Percentiles rank a stretch among this genome's conserved stretches.
Evolutionary conservation across 2,329 filamentous ascomycete genomes (phyloP).

Genomic region (Daldinia eschscholtzii): DNA sequence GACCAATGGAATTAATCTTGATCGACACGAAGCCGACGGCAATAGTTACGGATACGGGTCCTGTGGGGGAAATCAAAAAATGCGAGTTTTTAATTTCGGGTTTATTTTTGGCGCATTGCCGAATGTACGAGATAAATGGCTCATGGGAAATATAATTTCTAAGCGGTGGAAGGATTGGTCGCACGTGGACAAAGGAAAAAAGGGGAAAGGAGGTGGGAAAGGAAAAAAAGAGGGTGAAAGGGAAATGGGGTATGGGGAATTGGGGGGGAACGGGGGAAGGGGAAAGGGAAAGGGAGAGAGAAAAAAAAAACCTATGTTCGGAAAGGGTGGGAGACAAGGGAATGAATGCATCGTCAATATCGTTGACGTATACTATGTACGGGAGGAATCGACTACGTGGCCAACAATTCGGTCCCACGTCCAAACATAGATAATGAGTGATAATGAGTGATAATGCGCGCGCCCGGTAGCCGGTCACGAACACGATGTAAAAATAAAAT

Average conservation of each 20-base stretch:
- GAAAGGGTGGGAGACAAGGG: constrained; percentile 21
- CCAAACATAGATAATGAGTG: constrained; percentile 26
- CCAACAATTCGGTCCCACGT: constrained; percentile 16
- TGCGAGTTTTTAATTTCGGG: constrained; percentile 19
- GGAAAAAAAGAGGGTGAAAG: constrained; percentile 17
- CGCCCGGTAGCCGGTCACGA: constrained; percentile 29
- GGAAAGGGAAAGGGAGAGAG: constrained; percentile 5
- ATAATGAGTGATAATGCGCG: constrained; percentile 20
- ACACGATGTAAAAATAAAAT: constrained; percentile 19
- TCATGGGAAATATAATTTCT: constrained; percentile 27
- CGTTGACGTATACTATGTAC: constrained; percentile 39
- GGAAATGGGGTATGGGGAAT: constrained; percentile 6
- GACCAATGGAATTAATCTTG: constrained; percentile 23
- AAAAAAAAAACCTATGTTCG: constrained; percentile 18
- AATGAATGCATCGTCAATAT: constrained; percentile 24
- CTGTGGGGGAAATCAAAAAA: constrained; percentile 17
- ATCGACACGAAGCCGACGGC: constrained; percentile 23
- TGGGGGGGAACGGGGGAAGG: constrained; percentile 14
- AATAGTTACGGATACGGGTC: constrained; percentile 7
- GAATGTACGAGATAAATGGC: constrained; percentile 26
- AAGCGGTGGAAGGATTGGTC: constrained; percentile 23
- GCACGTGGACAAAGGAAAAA: constrained; percentile 22
- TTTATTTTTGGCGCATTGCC: constrained; percentile 9
- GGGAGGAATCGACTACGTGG: constrained; percentile 32
- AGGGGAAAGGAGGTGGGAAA: constrained; percentile 15